Evolutionary conservation across 2,329 filamentous ascomycete genomes (phyloP), one percentile per base, ranked within the genome.

Genomic region (Exophiala xenobiotica): DNA sequence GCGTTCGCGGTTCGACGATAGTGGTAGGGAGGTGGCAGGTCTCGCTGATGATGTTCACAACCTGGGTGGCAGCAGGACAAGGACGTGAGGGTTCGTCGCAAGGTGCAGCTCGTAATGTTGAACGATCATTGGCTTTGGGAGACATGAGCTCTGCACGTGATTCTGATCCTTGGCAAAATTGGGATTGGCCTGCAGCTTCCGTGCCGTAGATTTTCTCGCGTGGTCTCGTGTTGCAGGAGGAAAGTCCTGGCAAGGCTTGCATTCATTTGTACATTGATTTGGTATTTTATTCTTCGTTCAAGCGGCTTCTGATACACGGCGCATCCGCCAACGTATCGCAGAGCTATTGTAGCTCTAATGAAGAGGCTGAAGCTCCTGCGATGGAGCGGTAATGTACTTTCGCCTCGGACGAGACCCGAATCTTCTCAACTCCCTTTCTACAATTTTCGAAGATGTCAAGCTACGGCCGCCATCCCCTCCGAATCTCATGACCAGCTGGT

Each of bases 301-400:
- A 26, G 26, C n/a, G n/a, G 12, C 49, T 11, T 20, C 40, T 20
- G 11, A 29, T 23, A 22, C 5, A 14, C 19, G 16, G 16, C 45
- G 11, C 23, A 44, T 42, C 31, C 7, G 22, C 9, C 27, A 12
- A 6, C 3, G 7, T n/a, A 14, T 16, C 12, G n/a, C 18, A 12
- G 31, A 35, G 31, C 49, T 49, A 18, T 20, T 45, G 31, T 40
- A 35, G 45, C 42, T 65, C 69, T 68, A 64, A 77, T 77, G 74
- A 77, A 75, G 70, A 70, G 71, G 66, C 61, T 74, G 69, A 71
- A 72, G 68, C 74, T 76, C 69, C 72, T 70, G 64, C 67, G 70
- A 74, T 76, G 74, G 74, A 76, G 74, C 72, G 73, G 71, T 62
- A 71, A 70, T 63, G 71, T 73, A 63, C 73, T 76, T 61, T 71